Percentiles rank a stretch among this genome's conserved stretches.
Conservation (phyloP, 2,329 filamentous ascomycete species). For the Phyllachora maydis region DNA sequence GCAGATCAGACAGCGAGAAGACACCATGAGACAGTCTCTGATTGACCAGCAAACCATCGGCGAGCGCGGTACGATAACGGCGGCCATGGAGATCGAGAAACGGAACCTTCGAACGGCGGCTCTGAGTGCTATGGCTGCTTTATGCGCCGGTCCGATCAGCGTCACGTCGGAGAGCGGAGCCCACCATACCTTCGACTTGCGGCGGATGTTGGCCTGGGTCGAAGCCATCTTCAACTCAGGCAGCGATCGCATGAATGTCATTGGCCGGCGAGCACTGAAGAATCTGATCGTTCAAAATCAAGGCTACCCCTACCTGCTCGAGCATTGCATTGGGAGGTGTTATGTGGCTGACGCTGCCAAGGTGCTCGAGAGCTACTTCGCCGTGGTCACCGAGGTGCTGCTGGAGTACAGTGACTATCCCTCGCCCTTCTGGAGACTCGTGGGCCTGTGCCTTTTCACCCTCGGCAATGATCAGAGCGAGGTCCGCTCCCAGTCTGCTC, state of each 20-base stretch:
- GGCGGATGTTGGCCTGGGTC: conserved; percentile 86
- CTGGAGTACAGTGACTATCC: conserved; percentile 67
- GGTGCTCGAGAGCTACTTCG: conserved; percentile 85
- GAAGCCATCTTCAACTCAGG: conserved; percentile 83
- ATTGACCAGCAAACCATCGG: conserved; percentile 59
- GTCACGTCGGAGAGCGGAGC: conserved; percentile 75
- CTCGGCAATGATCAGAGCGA: conserved; percentile 81
- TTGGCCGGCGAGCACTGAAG: conserved; percentile 69
- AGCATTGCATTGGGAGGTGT: conserved; percentile 80
- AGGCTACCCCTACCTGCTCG: conserved; percentile 66
- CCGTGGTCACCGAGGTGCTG: conserved; percentile 74
- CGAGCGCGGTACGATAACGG: conserved; percentile 60
- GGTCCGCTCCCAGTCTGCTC: conserved; percentile 72
- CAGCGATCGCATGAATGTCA: conserved; percentile 81
- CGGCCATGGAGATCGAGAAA: conserved; percentile 94
- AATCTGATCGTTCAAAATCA: conserved; percentile 84
- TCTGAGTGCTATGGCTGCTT: conserved; percentile 81
- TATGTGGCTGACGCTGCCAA: conserved; percentile 67
- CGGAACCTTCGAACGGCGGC: conserved; percentile 77
- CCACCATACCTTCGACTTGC: conserved; percentile 78
- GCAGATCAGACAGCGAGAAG: conserved; percentile 64
- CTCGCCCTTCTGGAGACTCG: conserved; percentile 73
- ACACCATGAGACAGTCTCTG: conserved; percentile 69
- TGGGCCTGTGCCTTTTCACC: conserved; percentile 77
- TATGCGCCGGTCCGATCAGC: conserved; percentile 72